These are phyloP conservation scores for Hypoxylon intermedium DNA, from an alignment of 495 filamentous ascomycete genomes.

Conservation along the genomic window DNA sequence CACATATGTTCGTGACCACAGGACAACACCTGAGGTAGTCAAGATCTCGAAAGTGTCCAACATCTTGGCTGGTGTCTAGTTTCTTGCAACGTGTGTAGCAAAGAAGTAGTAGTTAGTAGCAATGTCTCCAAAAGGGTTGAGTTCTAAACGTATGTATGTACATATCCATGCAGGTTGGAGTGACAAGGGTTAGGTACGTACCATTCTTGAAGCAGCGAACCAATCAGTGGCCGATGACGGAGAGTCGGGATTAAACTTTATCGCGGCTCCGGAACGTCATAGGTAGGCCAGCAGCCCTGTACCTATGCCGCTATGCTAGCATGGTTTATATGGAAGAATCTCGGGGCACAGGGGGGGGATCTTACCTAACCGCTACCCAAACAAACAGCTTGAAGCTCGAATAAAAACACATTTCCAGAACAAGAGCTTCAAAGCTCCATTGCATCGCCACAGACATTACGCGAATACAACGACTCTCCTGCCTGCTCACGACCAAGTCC, in stretches of 20 bases:
- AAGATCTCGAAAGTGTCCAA: constrained; percentile 95
- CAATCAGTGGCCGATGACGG: constrained; percentile 19
- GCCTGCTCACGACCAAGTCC: not conserved
- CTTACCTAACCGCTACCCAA: not conserved
- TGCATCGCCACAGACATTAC: not conserved
- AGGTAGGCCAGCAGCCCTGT: not conserved
- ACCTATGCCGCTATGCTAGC: not conserved
- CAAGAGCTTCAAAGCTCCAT: constrained; percentile 4
- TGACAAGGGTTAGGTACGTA: constrained; percentile 2
- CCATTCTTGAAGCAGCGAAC: not conserved
- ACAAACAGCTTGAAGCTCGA: not conserved
- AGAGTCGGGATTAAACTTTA: constrained; percentile 27
- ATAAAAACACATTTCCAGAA: constrained; percentile 52
- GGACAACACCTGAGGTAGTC: constrained; percentile 92
- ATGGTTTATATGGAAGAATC: not conserved
- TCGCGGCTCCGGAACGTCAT: constrained; percentile 34
- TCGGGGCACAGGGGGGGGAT: not conserved
- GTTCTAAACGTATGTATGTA: constrained; percentile 1
- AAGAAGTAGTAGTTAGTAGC: no score
- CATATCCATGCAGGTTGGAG: constrained; percentile 23
- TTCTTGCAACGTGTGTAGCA: no score
- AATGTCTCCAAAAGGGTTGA: not conserved
- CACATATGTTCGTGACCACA: constrained; percentile 91
- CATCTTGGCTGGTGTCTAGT: constrained; percentile 66
- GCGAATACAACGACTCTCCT: not conserved